Percentiles rank a stretch among this genome's conserved stretches.
phyloP scores from a whole-genome alignment of 768 basidiomycete species.

The Amanita thiersii region DNA sequence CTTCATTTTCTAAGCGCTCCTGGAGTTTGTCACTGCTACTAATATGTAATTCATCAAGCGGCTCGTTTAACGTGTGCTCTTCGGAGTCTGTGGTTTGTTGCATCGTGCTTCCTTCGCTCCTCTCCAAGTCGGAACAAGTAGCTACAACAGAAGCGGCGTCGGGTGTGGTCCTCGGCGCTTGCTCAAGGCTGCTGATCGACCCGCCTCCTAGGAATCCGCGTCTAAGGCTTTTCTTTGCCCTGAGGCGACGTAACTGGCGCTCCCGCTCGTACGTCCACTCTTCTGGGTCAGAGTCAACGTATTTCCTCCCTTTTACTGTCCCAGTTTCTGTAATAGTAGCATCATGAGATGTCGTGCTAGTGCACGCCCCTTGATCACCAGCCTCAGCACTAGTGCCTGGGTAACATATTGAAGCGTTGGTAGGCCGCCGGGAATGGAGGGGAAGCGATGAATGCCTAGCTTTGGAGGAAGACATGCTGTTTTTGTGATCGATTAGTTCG shows the following conservation, averaged over 20 bases:
- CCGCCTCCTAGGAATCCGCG: constrained; percentile 9
- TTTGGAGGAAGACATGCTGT: too few relatives aligned
- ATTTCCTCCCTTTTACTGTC: too few relatives aligned
- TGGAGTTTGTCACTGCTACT: not conserved
- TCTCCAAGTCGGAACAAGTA: constrained; percentile 6
- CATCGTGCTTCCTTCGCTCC: constrained; percentile 6
- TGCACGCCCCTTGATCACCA: too few relatives aligned
- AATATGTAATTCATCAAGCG: not conserved
- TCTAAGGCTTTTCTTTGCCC: constrained; percentile 21
- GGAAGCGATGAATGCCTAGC: too few relatives aligned
- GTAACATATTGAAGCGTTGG: too few relatives aligned
- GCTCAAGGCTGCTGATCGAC: not conserved
- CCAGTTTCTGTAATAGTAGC: not conserved
- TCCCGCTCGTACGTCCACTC: constrained; percentile 25
- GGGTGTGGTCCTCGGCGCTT: not conserved
- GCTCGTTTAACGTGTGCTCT: not conserved
- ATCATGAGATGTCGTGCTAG: not conserved
- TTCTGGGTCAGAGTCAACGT: constrained; percentile 19
- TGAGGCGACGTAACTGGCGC: constrained; percentile 19
- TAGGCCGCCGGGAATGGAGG: too few relatives aligned
- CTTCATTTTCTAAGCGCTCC: not conserved
- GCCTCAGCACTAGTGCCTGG: too few relatives aligned
- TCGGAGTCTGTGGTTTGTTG: constrained; percentile 5
- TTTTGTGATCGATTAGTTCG: not conserved
- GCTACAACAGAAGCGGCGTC: constrained; percentile 4